These are phyloP conservation scores for Nemania sp. DNA, from an alignment of 2,329 filamentous ascomycete species.

Conservation along the genomic window DNA sequence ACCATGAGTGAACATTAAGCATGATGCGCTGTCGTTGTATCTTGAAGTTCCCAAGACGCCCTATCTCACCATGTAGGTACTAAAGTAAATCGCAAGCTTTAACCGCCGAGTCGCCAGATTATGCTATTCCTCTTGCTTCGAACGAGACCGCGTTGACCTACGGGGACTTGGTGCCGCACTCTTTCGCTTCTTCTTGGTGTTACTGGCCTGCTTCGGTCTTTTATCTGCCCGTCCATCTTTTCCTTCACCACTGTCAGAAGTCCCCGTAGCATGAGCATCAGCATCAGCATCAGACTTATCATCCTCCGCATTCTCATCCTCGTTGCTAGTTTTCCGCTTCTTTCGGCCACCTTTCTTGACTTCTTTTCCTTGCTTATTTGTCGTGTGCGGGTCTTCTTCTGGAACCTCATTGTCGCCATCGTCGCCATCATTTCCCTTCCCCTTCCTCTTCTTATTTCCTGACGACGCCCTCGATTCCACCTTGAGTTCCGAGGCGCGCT, in stretches of 20 bases:
- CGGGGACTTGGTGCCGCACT: too few species aligned
- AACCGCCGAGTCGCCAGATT: too few species aligned
- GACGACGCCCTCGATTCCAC: slow-evolving; percentile 51
- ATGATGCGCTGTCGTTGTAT: too few species aligned
- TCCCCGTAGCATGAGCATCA: slow-evolving; percentile 15
- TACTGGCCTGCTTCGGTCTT: neutral
- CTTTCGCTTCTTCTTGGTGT: slow-evolving; percentile 8
- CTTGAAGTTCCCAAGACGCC: too few species aligned
- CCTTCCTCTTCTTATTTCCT: slow-evolving; percentile 15
- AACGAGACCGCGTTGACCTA: too few species aligned
- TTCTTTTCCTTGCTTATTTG: slow-evolving; percentile 28
- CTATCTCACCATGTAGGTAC: too few species aligned
- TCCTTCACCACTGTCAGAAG: slow-evolving; percentile 28
- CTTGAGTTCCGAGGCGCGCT: slow-evolving; percentile 62
- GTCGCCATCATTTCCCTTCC: neutral
- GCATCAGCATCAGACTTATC: slow-evolving; percentile 22
- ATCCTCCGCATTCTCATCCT: slow-evolving; percentile 30
- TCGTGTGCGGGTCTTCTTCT: slow-evolving; percentile 20
- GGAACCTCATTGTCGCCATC: slow-evolving; percentile 5
- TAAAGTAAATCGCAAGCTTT: too few species aligned
- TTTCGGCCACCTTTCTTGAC: slow-evolving; percentile 37
- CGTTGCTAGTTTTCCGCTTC: slow-evolving; percentile 33
- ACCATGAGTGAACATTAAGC: too few species aligned
- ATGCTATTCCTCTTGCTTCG: too few species aligned
- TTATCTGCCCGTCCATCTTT: slow-evolving; percentile 24